A percentile compares a stretch with the other conserved stretches of the same genome.
Evolutionary conservation across 495 filamentous ascomycete genomes (phyloP).

Genomic region (Pseudomonodictys pantanalensis): DNA sequence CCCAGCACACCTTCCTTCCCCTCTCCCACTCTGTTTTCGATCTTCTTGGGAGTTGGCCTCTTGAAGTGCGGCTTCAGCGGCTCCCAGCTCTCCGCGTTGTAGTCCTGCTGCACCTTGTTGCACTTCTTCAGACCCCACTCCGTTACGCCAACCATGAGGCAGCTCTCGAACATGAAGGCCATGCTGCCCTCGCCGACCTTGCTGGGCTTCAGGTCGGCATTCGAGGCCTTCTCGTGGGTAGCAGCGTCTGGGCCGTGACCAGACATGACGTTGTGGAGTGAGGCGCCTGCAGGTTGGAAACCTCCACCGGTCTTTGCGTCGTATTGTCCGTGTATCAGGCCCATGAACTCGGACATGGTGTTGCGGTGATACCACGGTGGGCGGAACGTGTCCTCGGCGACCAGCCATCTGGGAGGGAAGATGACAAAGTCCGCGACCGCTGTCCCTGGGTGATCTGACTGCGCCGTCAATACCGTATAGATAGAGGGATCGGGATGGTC

Average conservation of each 20-base stretch:
- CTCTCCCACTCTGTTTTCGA: slow-evolving; percentile 69
- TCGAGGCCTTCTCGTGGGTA: slow-evolving; percentile 59
- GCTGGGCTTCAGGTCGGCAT: slow-evolving; percentile 54
- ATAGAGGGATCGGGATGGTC: slow-evolving; percentile 84
- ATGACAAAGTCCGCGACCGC: slow-evolving; percentile 80
- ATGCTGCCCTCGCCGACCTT: slow-evolving; percentile 63
- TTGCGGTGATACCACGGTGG: slow-evolving; percentile 82
- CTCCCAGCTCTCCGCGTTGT: slow-evolving; percentile 83
- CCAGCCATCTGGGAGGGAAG: slow-evolving; percentile 79
- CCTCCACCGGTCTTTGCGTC: slow-evolving; percentile 63
- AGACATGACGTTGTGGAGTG: slow-evolving; percentile 62
- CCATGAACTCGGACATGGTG: slow-evolving; percentile 83
- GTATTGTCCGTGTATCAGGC: slow-evolving; percentile 68
- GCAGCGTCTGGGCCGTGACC: slow-evolving; percentile 59
- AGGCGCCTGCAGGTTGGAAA: slow-evolving; percentile 62
- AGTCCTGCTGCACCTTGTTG: slow-evolving; percentile 77
- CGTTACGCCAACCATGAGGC: slow-evolving; percentile 79
- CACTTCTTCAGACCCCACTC: slow-evolving; percentile 86
- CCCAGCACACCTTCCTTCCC: slow-evolving; percentile 25
- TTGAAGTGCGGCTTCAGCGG: slow-evolving; percentile 75
- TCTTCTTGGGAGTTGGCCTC: slow-evolving; percentile 60
- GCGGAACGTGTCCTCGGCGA: slow-evolving; percentile 73
- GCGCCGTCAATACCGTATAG: slow-evolving; percentile 76
- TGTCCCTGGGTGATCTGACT: slow-evolving; percentile 62
- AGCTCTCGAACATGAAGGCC: slow-evolving; percentile 69